phyloP scores from a whole-genome alignment of 2,329 filamentous ascomycete species.

The Didymella segeticola region DNA sequence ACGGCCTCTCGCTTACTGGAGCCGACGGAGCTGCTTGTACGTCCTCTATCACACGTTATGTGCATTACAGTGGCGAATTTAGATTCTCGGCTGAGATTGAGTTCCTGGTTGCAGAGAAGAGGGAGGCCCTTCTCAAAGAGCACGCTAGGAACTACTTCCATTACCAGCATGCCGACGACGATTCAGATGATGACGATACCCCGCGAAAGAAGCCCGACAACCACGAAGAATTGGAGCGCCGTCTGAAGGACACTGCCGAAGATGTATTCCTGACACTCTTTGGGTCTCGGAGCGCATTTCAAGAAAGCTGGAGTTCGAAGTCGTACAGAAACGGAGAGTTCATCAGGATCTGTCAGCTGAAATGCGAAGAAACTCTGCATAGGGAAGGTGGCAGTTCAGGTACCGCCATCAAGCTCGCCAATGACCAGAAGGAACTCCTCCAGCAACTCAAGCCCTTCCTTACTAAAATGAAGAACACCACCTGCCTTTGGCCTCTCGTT shows the following conservation, averaged over 20 bases:
- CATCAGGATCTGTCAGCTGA: constrained; percentile 17
- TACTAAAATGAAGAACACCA: constrained; percentile 20
- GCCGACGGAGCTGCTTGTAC: constrained; percentile 31
- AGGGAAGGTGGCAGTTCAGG: constrained; percentile 1
- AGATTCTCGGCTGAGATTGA: constrained; percentile 22
- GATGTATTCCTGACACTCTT: constrained; percentile 30
- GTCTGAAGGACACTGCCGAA: constrained; percentile 27
- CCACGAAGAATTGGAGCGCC: constrained; percentile 24
- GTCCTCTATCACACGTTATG: constrained; percentile 21
- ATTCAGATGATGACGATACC: constrained; percentile 27
- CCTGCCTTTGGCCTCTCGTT: constrained; percentile 31
- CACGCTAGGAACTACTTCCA: constrained; percentile 17
- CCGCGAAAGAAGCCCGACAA: background rate
- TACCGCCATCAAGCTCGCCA: background rate
- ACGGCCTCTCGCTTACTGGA: constrained; percentile 29
- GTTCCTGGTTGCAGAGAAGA: constrained; percentile 21
- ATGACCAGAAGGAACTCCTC: constrained; percentile 16
- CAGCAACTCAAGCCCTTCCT: constrained; percentile 23
- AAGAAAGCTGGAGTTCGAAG: constrained; percentile 13
- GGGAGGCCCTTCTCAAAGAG: constrained; percentile 24
- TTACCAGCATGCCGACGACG: constrained; percentile 23
- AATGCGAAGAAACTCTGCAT: constrained; percentile 22
- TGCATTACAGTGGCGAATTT: background rate
- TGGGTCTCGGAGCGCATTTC: constrained; percentile 22
- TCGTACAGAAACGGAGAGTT: constrained; percentile 22